phyloP scores from a whole-genome alignment of 2,329 filamentous ascomycete species.

The Coniella vitis region DNA sequence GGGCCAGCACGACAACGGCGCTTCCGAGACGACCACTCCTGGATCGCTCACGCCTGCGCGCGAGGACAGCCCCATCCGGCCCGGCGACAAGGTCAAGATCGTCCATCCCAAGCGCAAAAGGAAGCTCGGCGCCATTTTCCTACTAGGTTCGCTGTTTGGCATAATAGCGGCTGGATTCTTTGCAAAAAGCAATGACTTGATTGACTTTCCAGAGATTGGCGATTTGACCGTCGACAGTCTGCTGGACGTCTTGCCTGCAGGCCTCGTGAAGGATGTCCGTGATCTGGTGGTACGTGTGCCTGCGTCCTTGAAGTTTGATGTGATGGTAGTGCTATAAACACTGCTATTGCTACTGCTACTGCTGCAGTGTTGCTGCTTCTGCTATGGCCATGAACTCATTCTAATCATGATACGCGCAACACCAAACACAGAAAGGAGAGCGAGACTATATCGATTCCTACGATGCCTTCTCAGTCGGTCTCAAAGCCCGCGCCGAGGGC shows the following conservation, averaged over 20 bases:
- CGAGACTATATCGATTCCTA: slow-evolving; percentile 77
- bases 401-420: slow-evolving; percentile 12
- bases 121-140: slow-evolving; percentile 74
- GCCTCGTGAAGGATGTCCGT: slow-evolving; percentile 76
- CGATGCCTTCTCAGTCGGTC: slow-evolving; percentile 86
- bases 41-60: slow-evolving; percentile 19
- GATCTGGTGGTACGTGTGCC: slow-evolving; percentile 65
- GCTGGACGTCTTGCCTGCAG: slow-evolving; percentile 80
- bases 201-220: slow-evolving; percentile 64
- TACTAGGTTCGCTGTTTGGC: slow-evolving; percentile 83
- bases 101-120: slow-evolving; percentile 58
- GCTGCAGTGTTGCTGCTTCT: neutral
- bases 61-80: slow-evolving; percentile 29
- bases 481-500: slow-evolving; percentile 76
- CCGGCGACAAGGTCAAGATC: slow-evolving; percentile 34
- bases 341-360: no score
- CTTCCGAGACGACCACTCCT: slow-evolving; percentile 22
- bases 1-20: slow-evolving; percentile 17
- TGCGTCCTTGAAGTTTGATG: neutral
- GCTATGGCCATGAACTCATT: neutral
- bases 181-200: slow-evolving; percentile 80
- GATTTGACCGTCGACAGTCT: slow-evolving; percentile 80
- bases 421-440: slow-evolving; percentile 61
- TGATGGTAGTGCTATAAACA: no score
- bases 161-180: slow-evolving; percentile 86